Evolutionary conservation across 768 basidiomycete genomes (phyloP).

Genomic region (Naematelia encephala): DNA sequence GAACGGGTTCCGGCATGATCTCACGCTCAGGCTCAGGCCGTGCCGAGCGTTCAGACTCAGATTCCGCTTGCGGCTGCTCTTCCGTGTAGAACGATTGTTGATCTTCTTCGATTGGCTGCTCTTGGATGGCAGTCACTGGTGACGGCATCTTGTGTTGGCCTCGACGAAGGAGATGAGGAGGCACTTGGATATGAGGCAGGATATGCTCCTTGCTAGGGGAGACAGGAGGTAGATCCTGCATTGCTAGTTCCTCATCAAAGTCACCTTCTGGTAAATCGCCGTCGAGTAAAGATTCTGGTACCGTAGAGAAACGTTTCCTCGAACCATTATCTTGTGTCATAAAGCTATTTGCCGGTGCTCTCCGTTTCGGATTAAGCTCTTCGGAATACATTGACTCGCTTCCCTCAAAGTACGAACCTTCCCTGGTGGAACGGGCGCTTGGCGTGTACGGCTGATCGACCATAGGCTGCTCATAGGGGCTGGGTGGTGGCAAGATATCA

Average conservation of each 20-base stretch:
- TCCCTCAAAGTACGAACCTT: conserved; percentile 35
- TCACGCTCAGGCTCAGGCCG: conserved; percentile 10
- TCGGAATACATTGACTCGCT: conserved; percentile 34
- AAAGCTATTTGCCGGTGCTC: conserved; percentile 36
- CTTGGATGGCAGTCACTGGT: conserved; percentile 3
- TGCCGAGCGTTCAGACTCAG: neutral
- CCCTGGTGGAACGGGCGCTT: conserved; percentile 2
- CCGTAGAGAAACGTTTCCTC: conserved; percentile 16
- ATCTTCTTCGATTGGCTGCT: conserved; percentile 12
- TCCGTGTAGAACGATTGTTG: conserved; percentile 2
- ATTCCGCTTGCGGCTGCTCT: conserved; percentile 4
- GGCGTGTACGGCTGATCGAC: neutral
- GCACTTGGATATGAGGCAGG: conserved; percentile 18
- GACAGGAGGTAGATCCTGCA: conserved; percentile 39
- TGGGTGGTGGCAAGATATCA: conserved; percentile 19
- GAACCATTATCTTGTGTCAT: conserved; percentile 11
- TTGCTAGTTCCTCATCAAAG: conserved; percentile 42
- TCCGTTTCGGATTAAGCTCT: conserved; percentile 21
- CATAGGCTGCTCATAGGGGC: neutral
- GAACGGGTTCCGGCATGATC: conserved; percentile 10
- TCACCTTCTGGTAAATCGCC: conserved; percentile 26
- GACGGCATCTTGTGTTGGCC: conserved; percentile 6
- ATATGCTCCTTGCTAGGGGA: conserved; percentile 33
- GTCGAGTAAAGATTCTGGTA: conserved; percentile 31
- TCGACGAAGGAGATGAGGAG: conserved; percentile 19